Evolutionary conservation across 345 rosid genomes (phyloP).

Genomic region (Anacardium occidentale): DNA sequence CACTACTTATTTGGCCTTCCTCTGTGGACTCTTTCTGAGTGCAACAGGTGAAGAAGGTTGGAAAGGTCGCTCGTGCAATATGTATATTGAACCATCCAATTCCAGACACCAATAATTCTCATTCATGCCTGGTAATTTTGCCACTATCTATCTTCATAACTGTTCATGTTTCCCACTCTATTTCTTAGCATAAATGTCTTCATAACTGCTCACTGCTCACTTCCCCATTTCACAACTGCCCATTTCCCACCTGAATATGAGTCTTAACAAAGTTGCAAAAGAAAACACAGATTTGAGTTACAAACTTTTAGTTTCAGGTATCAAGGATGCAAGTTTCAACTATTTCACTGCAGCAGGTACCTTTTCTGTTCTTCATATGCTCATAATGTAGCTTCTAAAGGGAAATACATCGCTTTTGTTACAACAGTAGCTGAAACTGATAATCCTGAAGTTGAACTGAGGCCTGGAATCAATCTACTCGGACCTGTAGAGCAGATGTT

Average conservation of each 20-base stretch:
- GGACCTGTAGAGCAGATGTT: slow-evolving; percentile 80
- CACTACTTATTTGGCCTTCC: not conserved
- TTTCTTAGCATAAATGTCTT: too few species aligned
- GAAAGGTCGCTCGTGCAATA: slow-evolving; percentile 87
- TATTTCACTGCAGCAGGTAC: slow-evolving; percentile 50
- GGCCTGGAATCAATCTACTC: slow-evolving; percentile 74
- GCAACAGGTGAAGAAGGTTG: slow-evolving; percentile 75
- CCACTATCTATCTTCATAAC: slow-evolving; percentile 50
- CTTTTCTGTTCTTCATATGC: slow-evolving; percentile 92
- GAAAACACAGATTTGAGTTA: not conserved
- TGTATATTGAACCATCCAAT: slow-evolving; percentile 96
- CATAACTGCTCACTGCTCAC: not conserved
- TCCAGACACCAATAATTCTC: slow-evolving; percentile 77
- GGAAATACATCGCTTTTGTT: slow-evolving; percentile 88
- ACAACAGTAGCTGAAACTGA: slow-evolving; percentile 91
- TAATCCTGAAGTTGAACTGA: slow-evolving; percentile 70
- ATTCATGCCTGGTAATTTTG: slow-evolving; percentile 84
- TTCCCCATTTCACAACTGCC: not conserved
- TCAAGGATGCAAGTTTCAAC: not conserved
- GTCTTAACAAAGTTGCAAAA: not conserved
- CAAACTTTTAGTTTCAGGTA: not conserved
- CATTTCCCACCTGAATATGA: not conserved
- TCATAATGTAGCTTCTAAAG: slow-evolving; percentile 90
- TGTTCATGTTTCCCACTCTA: too few species aligned
- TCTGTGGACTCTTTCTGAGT: not conserved